Conservation (phyloP, 208 protist species). For the Trypanosoma congolense region DNA sequence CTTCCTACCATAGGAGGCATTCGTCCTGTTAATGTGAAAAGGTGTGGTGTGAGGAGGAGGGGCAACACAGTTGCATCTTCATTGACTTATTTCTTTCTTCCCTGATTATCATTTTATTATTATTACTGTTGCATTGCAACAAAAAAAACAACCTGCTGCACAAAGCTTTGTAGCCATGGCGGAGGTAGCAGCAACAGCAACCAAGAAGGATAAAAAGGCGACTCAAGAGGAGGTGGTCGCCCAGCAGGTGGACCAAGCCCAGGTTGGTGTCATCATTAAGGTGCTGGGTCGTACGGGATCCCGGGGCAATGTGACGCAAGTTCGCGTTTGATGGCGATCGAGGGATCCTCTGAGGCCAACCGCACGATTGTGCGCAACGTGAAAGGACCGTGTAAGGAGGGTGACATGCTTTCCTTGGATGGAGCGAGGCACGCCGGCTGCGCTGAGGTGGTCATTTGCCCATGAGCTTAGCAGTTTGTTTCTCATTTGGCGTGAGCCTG, state of each 20-base stretch:
- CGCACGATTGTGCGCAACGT: constrained; percentile 99
- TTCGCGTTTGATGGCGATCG: constrained; percentile 92
- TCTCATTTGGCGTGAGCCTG: constrained; percentile 9
- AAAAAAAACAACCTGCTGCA: too few species aligned
- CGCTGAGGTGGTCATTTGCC: too few species aligned
- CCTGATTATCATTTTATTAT: too few species aligned
- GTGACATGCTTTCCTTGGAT: constrained; percentile 98
- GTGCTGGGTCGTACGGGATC: constrained; percentile 99
- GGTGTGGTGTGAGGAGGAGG: too few species aligned
- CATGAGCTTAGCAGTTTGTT: too few species aligned
- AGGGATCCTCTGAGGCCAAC: constrained; percentile 82
- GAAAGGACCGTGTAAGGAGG: constrained; percentile 98
- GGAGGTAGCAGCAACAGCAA: constrained; percentile 22
- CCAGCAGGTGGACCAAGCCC: constrained; percentile 69
- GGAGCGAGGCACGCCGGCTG: constrained; percentile 99
- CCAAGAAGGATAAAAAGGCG: constrained; percentile 87
- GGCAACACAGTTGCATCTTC: too few species aligned
- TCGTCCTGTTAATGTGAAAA: background rate
- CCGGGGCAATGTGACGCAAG: constrained; percentile 99
- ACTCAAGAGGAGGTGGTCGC: constrained; percentile 68
- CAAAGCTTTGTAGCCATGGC: constrained; percentile 24
- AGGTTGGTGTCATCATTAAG: constrained; percentile 96
- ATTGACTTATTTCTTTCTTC: too few species aligned
- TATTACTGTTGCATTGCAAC: too few species aligned
- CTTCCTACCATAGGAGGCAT: background rate